These are phyloP conservation scores for Picochlorum sp. DNA, from an alignment of 139 green algal species.

Conservation along the genomic window DNA sequence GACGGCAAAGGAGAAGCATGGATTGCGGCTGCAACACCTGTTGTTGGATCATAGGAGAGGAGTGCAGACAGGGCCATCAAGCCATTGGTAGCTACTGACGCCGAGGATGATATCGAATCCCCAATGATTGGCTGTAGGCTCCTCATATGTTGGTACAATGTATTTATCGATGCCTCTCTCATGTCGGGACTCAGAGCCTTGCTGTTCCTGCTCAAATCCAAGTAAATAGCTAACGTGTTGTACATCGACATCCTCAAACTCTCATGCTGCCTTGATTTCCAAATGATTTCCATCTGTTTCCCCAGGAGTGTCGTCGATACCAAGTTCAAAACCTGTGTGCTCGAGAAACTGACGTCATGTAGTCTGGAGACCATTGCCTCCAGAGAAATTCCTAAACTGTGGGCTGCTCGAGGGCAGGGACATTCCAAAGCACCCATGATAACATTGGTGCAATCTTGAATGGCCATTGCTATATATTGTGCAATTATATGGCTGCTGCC, in stretches of 20 bases:
- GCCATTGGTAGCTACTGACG: constrained; percentile 26
- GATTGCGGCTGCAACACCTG: constrained; percentile 25
- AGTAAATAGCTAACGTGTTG: constrained; percentile 44
- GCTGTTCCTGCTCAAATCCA: constrained; percentile 37
- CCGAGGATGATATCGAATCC: constrained; percentile 31
- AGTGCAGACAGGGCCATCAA: constrained; percentile 53
- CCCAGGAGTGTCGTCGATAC: background rate
- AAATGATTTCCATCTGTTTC: background rate
- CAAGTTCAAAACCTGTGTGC: background rate
- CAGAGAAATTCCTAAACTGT: background rate
- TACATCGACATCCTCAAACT: constrained; percentile 50
- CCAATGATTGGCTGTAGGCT: constrained; percentile 35
- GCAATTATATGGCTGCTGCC: constrained; percentile 7
- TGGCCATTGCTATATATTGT: background rate
- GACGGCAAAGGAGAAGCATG: constrained; percentile 37
- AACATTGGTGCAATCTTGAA: background rate
- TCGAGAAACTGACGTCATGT: background rate
- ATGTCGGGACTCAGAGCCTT: constrained; percentile 10
- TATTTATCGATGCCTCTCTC: constrained; percentile 24
- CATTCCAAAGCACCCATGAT: background rate
- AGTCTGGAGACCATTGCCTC: background rate
- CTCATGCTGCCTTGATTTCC: constrained; percentile 1
- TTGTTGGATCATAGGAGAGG: constrained; percentile 29
- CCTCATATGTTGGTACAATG: constrained; percentile 8
- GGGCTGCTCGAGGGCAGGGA: background rate